Base-by-base conservation (phyloP, 495 filamentous ascomycete species). In the Aspergillus sparsus region DNA sequence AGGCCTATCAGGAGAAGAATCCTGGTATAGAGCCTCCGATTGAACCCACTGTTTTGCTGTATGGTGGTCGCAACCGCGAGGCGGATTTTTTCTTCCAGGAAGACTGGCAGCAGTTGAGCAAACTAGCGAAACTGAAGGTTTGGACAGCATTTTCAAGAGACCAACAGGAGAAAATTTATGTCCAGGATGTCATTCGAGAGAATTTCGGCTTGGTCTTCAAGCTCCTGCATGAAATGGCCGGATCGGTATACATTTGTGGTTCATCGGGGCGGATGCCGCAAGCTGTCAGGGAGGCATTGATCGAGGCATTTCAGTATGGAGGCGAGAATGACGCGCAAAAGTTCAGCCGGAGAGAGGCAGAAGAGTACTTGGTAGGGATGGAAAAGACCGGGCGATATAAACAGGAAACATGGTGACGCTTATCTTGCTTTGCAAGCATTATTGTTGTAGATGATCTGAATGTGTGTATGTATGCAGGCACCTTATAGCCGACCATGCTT, bases 131-230 rank as follows among this genome's bases (percentile, higher is more conserved):
- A 0, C 50, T 89, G 7, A 71, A 81, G 18, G 83, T 96, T 11
- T 74, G 85, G 57, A 85, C 91, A 2, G 93, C 93, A 0, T 98
- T 97, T 66, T 98, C 94, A 1, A 77, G 94, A 3, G 86, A 91
- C 62, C 85, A 89, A 70, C 70, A 72, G 34, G 77, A 85, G 60
- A 96, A 96, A 73, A 70, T 89, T 32, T 99, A 99, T 66, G 93
- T 99, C 9, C 94, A 99, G 67, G 85, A 97, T 71, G 74, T 87
- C 4, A 83, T 99, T 47, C 82, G 86, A 0, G 73, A 85, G 65
- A 74, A 91, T 15, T 81, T 79, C 0, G 42, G 59, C 8, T 62
- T 80, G 32, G 80, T 97, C 5, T 87, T 82, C 65, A 66, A 80
- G 4, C 67, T 86, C 33, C 68, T 97, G 10, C 69, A 80, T 52